These are phyloP conservation scores for Thielaviopsis cerberus DNA, from an alignment of 2,329 filamentous ascomycete genomes.

Conservation along the genomic window DNA sequence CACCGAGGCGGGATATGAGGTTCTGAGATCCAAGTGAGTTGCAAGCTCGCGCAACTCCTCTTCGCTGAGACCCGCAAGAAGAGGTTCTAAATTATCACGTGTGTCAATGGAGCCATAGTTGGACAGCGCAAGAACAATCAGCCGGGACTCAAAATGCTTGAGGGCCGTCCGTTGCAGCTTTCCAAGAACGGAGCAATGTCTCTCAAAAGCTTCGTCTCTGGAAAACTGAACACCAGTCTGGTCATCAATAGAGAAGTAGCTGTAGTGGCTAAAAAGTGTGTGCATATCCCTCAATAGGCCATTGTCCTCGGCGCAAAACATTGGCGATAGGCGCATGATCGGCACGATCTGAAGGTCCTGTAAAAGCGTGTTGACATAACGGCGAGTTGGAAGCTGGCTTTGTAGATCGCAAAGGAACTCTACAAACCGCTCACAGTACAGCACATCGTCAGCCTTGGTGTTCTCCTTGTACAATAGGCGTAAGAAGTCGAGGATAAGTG, in stretches of 20 bases:
- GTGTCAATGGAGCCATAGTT: constrained; percentile 82
- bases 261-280: constrained; percentile 67
- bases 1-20: constrained; percentile 57
- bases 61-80: constrained; percentile 56
- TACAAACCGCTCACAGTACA: constrained; percentile 82
- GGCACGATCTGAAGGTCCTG: constrained; percentile 71
- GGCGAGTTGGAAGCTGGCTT: constrained; percentile 80
- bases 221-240: constrained; percentile 65
- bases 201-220: constrained; percentile 54
- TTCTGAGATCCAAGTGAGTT: constrained; percentile 55
- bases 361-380: constrained; percentile 79
- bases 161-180: constrained; percentile 60
- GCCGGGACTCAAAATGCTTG: constrained; percentile 70
- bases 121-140: constrained; percentile 77
- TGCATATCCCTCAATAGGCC: constrained; percentile 64
- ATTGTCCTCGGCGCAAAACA: constrained; percentile 59
- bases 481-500: constrained; percentile 67
- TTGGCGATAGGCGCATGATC: constrained; percentile 56
- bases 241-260: constrained; percentile 77
- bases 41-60: constrained; percentile 55
- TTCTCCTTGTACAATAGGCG: constrained; percentile 46
- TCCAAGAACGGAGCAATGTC: constrained; percentile 59
- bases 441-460: constrained; percentile 40
- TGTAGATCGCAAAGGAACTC: constrained; percentile 81
- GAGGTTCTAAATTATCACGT: constrained; percentile 55